Base-by-base conservation (phyloP, 352 stramenopile species). In the Globisporangium cystogenes region DNA sequence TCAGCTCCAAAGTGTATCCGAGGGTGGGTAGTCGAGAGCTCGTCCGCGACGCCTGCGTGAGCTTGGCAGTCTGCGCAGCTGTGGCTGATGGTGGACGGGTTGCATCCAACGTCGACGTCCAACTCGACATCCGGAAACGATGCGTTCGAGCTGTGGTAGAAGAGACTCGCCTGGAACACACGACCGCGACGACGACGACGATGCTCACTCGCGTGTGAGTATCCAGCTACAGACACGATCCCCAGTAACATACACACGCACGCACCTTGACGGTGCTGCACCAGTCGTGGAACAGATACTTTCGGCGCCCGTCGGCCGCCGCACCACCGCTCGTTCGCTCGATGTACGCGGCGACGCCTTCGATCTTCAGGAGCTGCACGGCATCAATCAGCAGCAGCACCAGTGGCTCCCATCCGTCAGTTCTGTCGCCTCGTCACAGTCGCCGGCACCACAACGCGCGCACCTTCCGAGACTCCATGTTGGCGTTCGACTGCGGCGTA, bases 261-360 rank as follows among this genome's bases (percentile, higher is more conserved):
- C 51, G 20, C 65, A 91, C 84, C 69, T 95, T 93, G 26, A 88
- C 57, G 10, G 69, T 85, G 27, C 72, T 88, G 59, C 68, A 68
- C 85, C 85, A 95, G 36, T 90, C 81, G 53, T 95, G 85, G 41
- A 93, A 85, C 71, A 93, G 74, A 77, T 95, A 93, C 55, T 78
- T 72, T 58, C 73, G 67, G 15, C 52, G 58, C 39, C 53, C 51
- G 21, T 60, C 58, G 15, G 42, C 24, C 1, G 68, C 49, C 1
- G 43, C 40, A 48, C 6, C 36, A 33, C 6, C 18, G 16, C 35
- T 21, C 23, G 35, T 54, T 29, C 82, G 89, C 51, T 90, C 79
- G 52, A 93, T 74, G 49, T 90, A 95, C 8, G 83, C 76, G 24
- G 74, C 70, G 29, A 93, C 74, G 8, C 68, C 66, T 31, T 90